A percentile compares a stretch with the other conserved stretches of the same genome.
Evolutionary conservation across 2,329 filamentous ascomycete genomes (phyloP).

Genomic region (Ilyonectria robusta): DNA sequence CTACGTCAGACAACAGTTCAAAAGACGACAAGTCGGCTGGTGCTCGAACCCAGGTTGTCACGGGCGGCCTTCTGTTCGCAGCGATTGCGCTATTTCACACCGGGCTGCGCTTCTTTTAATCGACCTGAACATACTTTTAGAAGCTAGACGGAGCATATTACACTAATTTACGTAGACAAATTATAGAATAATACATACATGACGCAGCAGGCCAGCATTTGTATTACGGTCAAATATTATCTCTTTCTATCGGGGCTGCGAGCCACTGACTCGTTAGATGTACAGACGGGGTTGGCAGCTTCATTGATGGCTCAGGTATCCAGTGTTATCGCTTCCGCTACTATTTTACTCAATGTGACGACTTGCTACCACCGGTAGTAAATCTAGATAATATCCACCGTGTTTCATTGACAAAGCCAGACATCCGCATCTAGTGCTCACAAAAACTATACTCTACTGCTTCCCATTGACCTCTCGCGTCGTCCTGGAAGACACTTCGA

Average conservation of each 20-base stretch:
- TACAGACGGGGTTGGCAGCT: too few species aligned
- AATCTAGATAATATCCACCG: too few species aligned
- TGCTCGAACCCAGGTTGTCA: neutral
- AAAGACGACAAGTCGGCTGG: conserved; percentile 16
- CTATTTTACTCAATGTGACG: too few species aligned
- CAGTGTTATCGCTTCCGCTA: too few species aligned
- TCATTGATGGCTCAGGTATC: too few species aligned
- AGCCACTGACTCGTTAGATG: too few species aligned
- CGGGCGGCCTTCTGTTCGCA: conserved; percentile 16
- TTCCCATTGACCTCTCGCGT: neutral
- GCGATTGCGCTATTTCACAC: conserved; percentile 9
- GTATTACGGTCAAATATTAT: too few species aligned
- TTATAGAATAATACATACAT: conserved; percentile 1
- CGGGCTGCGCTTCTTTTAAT: neutral
- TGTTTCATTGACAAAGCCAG: neutral
- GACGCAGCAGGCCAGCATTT: neutral
- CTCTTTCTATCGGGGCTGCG: too few species aligned
- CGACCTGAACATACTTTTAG: neutral
- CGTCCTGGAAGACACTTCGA: conserved; percentile 1
- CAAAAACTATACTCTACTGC: conserved; percentile 28
- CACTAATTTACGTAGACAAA: conserved; percentile 1
- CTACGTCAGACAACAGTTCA: neutral
- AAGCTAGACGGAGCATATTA: neutral
- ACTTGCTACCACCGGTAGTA: too few species aligned
- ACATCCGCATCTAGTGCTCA: conserved; percentile 27